phyloP scores from a whole-genome alignment of 371 early-diverging fungal species.

The Mortierella sp. region DNA sequence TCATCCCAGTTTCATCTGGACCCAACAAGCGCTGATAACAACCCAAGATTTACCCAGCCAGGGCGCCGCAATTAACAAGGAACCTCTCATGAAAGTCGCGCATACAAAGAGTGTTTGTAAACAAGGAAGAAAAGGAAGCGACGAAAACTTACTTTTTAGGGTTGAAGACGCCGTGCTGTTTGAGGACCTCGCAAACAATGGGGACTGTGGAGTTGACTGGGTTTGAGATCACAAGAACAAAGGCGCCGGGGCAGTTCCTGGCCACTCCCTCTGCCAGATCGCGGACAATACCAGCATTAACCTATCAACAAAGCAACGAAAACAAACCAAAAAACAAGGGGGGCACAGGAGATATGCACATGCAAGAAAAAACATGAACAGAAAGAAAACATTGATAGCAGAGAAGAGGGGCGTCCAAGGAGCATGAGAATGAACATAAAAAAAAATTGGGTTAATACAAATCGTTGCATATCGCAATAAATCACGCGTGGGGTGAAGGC shows the following conservation, averaged over 20 bases:
- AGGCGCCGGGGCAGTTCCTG: constrained; percentile 81
- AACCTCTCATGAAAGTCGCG: not conserved
- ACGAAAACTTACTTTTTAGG: constrained; percentile 74
- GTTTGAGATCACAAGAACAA: constrained; percentile 83
- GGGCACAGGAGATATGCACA: too few relatives aligned
- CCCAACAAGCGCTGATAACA: too few relatives aligned
- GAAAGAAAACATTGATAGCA: too few relatives aligned
- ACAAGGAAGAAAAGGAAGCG: too few relatives aligned
- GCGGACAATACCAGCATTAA: constrained; percentile 88
- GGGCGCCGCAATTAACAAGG: too few relatives aligned
- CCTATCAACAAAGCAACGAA: constrained; percentile 29
- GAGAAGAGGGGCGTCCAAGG: too few relatives aligned
- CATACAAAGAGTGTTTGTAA: not conserved
- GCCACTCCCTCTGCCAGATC: constrained; percentile 79
- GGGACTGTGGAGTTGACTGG: constrained; percentile 92
- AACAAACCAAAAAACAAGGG: not conserved
- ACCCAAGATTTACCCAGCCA: too few relatives aligned
- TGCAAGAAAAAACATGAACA: not conserved
- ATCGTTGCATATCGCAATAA: too few relatives aligned
- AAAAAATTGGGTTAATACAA: too few relatives aligned
- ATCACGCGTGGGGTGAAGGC: not conserved
- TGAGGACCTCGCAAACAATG: constrained; percentile 83
- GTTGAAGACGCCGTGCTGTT: constrained; percentile 86
- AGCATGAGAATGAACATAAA: not conserved
- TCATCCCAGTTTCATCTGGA: too few relatives aligned